Conservation (phyloP, 768 basidiomycete species). For the Daedaleopsis sinensis region DNA sequence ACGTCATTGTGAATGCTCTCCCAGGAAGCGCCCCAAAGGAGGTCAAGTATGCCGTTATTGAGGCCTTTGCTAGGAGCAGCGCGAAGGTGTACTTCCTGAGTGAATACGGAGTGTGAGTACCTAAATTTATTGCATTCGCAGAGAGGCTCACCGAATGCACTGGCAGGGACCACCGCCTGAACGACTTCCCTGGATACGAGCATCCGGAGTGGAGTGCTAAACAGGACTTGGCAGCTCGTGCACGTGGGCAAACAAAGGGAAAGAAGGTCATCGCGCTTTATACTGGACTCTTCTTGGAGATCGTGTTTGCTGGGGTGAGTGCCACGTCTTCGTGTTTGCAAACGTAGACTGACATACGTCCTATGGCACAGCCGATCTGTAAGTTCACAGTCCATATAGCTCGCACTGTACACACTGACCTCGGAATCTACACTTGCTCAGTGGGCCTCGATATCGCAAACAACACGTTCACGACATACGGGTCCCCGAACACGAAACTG, state of each 20-base stretch:
- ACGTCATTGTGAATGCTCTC: conserved; percentile 24
- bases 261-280: conserved; percentile 25
- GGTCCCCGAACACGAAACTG: not conserved
- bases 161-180: not conserved
- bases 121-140: not conserved
- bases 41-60: conserved; percentile 2
- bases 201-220: conserved; percentile 12
- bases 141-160: not conserved
- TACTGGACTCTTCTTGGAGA: conserved; percentile 21
- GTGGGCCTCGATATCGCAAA: not conserved
- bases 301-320: conserved; percentile 17
- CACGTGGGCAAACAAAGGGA: not conserved
- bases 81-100: not conserved
- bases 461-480: not conserved
- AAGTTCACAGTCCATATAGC: not conserved
- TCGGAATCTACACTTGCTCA: not conserved
- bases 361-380: not conserved
- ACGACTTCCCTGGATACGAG: conserved; percentile 10
- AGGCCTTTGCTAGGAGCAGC: not conserved
- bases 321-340: not conserved
- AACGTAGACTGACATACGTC: not conserved
- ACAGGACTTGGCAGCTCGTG: not conserved
- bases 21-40: conserved; percentile 1
- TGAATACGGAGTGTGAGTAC: not conserved
- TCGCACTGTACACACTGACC: not conserved